Evolutionary conservation across 495 filamentous ascomycete genomes (phyloP).

Genomic region (Tetracladium marchalianum): DNA sequence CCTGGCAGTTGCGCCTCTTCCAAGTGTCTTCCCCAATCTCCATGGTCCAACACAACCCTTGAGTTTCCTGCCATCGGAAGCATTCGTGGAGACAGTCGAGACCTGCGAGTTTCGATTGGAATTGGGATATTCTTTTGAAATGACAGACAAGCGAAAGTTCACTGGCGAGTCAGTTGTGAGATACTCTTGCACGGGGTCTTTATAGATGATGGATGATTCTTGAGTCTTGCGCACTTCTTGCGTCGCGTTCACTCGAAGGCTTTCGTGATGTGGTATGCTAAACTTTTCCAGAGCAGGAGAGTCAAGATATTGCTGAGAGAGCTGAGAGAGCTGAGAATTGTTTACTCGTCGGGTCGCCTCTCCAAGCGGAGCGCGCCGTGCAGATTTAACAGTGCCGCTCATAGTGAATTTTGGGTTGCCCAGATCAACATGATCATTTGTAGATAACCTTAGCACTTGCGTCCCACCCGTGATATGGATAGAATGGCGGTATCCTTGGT

Average conservation of each 20-base stretch:
- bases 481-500: too few species aligned
- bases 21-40: slow-evolving; percentile 78
- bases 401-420: too few species aligned
- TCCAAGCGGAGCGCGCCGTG: slow-evolving; percentile 31
- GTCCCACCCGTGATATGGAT: too few species aligned
- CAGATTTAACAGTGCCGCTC: not conserved
- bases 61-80: slow-evolving; percentile 47
- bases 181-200: slow-evolving; percentile 12
- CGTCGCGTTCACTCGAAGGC: slow-evolving; percentile 18
- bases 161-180: slow-evolving; percentile 27
- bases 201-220: slow-evolving; percentile 29
- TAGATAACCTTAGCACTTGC: too few species aligned
- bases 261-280: slow-evolving; percentile 29
- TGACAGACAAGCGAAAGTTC: slow-evolving; percentile 43
- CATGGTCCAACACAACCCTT: slow-evolving; percentile 84
- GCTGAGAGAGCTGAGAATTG: slow-evolving; percentile 17
- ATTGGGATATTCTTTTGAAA: slow-evolving; percentile 41
- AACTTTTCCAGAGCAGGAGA: slow-evolving; percentile 8
- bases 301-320: slow-evolving; percentile 13
- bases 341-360: slow-evolving; percentile 37
- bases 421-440: too few species aligned
- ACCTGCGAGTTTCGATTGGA: slow-evolving; percentile 63
- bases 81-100: slow-evolving; percentile 55
- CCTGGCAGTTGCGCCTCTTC: slow-evolving; percentile 72
- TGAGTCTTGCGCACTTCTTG: slow-evolving; percentile 17